Evolutionary conservation across 768 basidiomycete genomes (phyloP).

Genomic region (Suillus hirtellus): DNA sequence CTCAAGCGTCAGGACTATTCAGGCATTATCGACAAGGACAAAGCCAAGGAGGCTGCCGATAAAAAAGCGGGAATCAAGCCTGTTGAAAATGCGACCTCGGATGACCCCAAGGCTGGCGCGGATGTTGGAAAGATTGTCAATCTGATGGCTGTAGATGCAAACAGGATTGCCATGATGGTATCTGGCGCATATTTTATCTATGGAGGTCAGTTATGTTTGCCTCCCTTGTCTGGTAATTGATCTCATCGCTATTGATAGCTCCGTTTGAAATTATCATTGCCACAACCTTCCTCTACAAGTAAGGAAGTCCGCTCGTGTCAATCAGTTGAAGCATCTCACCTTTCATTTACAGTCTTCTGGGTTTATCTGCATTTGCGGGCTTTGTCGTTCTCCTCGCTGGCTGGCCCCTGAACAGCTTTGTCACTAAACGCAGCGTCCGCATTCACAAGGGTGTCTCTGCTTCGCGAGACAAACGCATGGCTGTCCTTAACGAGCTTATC

Average conservation of each 20-base stretch:
- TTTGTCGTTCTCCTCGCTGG: constrained; percentile 49
- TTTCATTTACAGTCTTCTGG: constrained; percentile 49
- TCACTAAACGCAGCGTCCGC: constrained; percentile 39
- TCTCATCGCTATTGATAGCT: constrained; percentile 34
- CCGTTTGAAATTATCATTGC: constrained; percentile 82
- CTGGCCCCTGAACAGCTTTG: constrained; percentile 44
- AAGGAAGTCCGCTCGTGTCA: constrained; percentile 9
- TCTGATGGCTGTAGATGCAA: constrained; percentile 81
- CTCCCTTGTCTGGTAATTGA: not conserved
- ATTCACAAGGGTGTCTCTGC: constrained; percentile 35
- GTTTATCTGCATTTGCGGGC: constrained; percentile 73
- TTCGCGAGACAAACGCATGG: constrained; percentile 45
- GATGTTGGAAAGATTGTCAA: constrained; percentile 91
- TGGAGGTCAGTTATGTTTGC: constrained; percentile 44
- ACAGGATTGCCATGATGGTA: constrained; percentile 53
- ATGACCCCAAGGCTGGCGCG: constrained; percentile 71
- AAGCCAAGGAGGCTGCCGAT: constrained; percentile 26
- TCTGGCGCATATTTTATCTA: constrained; percentile 68
- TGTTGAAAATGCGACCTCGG: constrained; percentile 30
- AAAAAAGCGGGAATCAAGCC: constrained; percentile 20
- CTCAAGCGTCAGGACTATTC: constrained; percentile 82
- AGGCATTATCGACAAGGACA: constrained; percentile 62
- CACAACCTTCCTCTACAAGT: constrained; percentile 76
- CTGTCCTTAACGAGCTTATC: constrained; percentile 46
- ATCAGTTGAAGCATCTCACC: not conserved